A percentile compares a stretch with the other conserved stretches of the same genome.
Evolutionary conservation across 768 basidiomycete genomes (phyloP).

Genomic region (Butyriboletus loyo): DNA sequence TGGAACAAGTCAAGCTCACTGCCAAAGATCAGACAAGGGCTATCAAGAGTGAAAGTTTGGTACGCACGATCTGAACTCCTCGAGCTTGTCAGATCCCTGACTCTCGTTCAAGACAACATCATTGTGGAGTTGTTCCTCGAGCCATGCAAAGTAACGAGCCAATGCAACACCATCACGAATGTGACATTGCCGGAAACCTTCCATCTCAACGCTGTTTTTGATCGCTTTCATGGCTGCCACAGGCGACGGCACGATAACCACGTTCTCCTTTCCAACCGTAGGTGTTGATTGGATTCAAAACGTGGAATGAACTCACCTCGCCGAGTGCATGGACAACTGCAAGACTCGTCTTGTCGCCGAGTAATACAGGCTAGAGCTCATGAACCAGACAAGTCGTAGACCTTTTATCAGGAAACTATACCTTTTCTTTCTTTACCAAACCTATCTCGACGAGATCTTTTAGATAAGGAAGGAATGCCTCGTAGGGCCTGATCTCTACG

Average conservation of each 20-base stretch:
- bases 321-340: conserved; percentile 82
- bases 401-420: conserved; percentile 9
- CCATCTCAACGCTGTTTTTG: conserved; percentile 78
- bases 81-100: conserved; percentile 74
- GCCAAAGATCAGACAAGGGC: background rate
- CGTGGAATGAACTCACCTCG: conserved; percentile 39
- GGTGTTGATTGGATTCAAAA: background rate
- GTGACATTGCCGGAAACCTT: conserved; percentile 86
- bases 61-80: conserved; percentile 78
- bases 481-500: conserved; percentile 71
- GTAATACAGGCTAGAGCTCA: conserved; percentile 58
- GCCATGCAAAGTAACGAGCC: conserved; percentile 89
- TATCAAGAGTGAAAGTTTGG: background rate
- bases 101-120: conserved; percentile 70
- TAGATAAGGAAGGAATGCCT: conserved; percentile 62
- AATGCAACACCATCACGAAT: conserved; percentile 89
- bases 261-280: conserved; percentile 46
- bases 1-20: conserved; percentile 79
- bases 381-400: background rate
- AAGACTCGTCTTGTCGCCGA: conserved; percentile 75
- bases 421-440: conserved; percentile 33
- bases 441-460: conserved; percentile 43
- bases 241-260: conserved; percentile 63
- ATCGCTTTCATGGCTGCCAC: conserved; percentile 77
- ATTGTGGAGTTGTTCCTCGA: conserved; percentile 74